Evolutionary conservation across 305 asterid species (phyloP).

Genomic region (Lippia alba): DNA sequence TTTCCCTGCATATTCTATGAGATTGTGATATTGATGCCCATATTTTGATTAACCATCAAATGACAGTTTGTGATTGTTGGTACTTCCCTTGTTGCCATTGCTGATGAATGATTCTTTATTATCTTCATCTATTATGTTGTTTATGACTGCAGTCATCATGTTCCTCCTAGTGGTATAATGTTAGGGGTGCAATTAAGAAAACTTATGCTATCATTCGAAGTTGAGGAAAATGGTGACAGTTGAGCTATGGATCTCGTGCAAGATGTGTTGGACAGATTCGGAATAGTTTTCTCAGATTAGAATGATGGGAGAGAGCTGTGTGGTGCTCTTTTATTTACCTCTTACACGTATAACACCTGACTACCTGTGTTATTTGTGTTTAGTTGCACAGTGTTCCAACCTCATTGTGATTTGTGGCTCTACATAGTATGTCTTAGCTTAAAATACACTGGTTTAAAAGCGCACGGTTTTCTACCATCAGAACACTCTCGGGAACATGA

Average conservation of each 20-base stretch:
- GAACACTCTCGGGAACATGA: not conserved
- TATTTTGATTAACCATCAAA: constrained; percentile 1
- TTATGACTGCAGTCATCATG: constrained; percentile 17
- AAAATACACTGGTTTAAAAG: not conserved
- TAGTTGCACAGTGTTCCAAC: not conserved
- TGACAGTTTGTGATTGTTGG: not conserved
- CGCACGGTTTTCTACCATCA: not conserved
- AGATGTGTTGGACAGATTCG: not conserved
- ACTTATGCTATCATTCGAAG: not conserved
- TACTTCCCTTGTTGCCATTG: not conserved
- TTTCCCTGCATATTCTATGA: constrained; percentile 18
- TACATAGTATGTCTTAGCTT: not conserved
- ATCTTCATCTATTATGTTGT: not conserved
- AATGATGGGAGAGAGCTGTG: not conserved
- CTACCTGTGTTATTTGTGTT: not conserved
- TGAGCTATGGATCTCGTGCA: not conserved
- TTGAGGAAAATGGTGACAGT: too few species aligned
- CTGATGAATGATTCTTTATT: not conserved
- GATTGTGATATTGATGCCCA: constrained; percentile 19
- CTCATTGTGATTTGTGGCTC: not conserved
- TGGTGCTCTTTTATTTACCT: not conserved
- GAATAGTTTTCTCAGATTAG: not conserved
- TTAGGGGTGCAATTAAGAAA: not conserved
- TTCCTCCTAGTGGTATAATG: not conserved
- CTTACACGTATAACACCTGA: not conserved